A percentile compares a stretch with the other conserved stretches of the same genome.
phyloP scores from a whole-genome alignment of 129 eudicot genomes.

The Kitagawia praeruptora region DNA sequence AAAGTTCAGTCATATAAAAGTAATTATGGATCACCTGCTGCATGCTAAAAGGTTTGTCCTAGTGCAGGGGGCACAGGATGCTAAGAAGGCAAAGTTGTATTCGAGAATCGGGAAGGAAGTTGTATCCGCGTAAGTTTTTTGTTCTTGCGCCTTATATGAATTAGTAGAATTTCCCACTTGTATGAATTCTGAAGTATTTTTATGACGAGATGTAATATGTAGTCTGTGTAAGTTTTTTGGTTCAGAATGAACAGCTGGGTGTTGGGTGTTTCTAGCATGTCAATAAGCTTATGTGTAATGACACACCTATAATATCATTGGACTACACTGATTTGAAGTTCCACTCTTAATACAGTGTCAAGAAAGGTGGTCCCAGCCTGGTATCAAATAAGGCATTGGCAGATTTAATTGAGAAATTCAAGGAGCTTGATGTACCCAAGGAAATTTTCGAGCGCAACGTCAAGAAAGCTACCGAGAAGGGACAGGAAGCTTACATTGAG shows the following conservation, averaged over 20 bases:
- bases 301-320: not conserved
- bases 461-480: slow-evolving; percentile 92
- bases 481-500: slow-evolving; percentile 88
- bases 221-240: not conserved
- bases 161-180: not conserved
- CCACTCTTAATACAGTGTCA: slow-evolving; percentile 37
- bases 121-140: slow-evolving; percentile 77
- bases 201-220: not conserved
- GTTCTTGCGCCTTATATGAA: not conserved
- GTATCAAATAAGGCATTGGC: slow-evolving; percentile 70
- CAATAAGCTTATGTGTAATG: not conserved
- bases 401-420: slow-evolving; percentile 67
- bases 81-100: slow-evolving; percentile 75
- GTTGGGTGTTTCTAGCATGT: not conserved
- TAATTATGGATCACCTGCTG: slow-evolving; percentile 1
- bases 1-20: not conserved
- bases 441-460: slow-evolving; percentile 90
- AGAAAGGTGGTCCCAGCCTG: slow-evolving; percentile 82
- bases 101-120: slow-evolving; percentile 88
- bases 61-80: slow-evolving; percentile 74
- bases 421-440: slow-evolving; percentile 85
- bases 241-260: not conserved
- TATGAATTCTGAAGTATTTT: not conserved
- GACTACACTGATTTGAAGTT: not conserved
- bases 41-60: not conserved